Conservation (phyloP, 345 rosid genomes). For the Sapria himalayana region DNA sequence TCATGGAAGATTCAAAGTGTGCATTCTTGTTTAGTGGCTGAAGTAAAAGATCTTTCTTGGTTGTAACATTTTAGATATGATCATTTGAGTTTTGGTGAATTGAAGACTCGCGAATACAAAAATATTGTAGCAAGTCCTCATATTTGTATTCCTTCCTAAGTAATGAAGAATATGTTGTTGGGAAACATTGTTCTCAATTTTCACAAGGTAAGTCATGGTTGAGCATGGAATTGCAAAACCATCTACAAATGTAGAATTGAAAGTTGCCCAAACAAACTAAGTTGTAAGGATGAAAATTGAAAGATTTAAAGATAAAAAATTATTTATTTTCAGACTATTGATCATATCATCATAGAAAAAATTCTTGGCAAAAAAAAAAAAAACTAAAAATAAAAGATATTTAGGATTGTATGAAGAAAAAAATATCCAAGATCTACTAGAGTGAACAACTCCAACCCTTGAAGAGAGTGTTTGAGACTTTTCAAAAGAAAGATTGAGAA, state of each 20-base stretch:
- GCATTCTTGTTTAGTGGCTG: too few species aligned
- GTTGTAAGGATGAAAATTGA: neutral
- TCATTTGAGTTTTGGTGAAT: neutral
- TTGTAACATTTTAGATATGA: neutral
- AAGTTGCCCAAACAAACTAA: neutral
- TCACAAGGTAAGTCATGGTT: too few species aligned
- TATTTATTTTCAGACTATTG: neutral
- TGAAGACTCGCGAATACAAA: neutral
- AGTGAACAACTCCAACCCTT: neutral
- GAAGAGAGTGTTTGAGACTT: neutral
- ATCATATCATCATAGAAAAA: neutral
- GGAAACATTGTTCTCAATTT: too few species aligned
- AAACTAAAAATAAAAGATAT: too few species aligned
- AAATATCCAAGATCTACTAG: neutral
- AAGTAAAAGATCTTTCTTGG: too few species aligned
- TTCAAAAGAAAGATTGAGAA: neutral
- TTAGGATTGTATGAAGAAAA: neutral
- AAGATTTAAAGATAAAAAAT: too few species aligned
- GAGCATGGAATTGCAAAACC: neutral
- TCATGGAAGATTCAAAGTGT: too few species aligned
- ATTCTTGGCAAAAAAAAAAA: too few species aligned
- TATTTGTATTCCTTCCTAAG: neutral
- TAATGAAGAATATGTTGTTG: too few species aligned
- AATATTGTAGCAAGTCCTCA: neutral
- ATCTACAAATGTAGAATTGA: neutral